These are phyloP conservation scores for Geranium incanum DNA, from an alignment of 441 rosid genomes.

Conservation along the genomic window DNA sequence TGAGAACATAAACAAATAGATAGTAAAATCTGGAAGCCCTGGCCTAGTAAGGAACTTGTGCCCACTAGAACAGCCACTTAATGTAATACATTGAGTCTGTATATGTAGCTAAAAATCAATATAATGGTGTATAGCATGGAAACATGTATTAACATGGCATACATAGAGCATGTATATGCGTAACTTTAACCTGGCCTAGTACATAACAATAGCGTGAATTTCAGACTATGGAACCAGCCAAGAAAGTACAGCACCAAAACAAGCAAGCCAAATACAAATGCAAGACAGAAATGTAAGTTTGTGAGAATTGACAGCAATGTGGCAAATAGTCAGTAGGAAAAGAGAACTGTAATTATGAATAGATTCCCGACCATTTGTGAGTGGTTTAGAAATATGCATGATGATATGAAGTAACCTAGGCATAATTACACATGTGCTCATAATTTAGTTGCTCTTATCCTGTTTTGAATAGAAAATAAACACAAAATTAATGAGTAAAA, in stretches of 20 bases:
- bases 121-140: not conserved
- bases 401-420: conserved; percentile 4
- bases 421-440: conserved; percentile 6
- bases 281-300: not conserved
- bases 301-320: not conserved
- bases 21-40: not conserved
- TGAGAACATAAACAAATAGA: not conserved
- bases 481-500: not conserved
- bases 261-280: not conserved
- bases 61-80: not conserved
- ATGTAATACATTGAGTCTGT: not conserved
- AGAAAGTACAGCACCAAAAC: not conserved
- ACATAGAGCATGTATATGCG: not conserved
- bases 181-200: not conserved
- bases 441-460: not conserved
- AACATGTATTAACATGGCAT: not conserved
- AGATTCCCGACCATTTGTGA: not conserved
- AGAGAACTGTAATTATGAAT: not conserved
- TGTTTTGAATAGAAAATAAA: not conserved
- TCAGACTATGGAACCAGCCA: not conserved
- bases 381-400: not conserved
- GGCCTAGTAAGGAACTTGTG: not conserved
- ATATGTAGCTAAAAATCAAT: not conserved
- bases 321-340: not conserved
- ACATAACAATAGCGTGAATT: not conserved